A percentile compares a stretch with the other conserved stretches of the same genome.
Evolutionary conservation across 169 alveolate species (phyloP).

Genomic region (Cryptosporidium felis): DNA sequence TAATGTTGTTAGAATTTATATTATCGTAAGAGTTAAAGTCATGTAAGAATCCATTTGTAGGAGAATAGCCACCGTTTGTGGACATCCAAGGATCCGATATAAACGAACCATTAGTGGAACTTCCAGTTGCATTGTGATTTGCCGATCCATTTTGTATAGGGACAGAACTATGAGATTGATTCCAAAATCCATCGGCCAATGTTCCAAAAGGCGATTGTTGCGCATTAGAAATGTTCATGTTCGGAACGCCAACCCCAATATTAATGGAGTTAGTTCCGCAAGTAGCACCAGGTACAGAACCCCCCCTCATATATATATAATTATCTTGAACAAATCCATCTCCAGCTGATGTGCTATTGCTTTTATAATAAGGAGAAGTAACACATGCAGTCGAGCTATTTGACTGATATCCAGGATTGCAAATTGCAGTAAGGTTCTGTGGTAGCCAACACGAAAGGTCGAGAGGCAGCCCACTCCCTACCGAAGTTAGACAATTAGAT

Average conservation of each 20-base stretch:
- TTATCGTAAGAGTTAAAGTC: conserved; percentile 34
- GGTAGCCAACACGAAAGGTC: conserved; percentile 70
- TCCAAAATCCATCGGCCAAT: conserved; percentile 63
- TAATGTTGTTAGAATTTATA: background rate
- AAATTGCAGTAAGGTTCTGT: conserved; percentile 66
- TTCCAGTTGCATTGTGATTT: conserved; percentile 32
- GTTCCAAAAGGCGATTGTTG: conserved; percentile 56
- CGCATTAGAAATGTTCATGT: background rate
- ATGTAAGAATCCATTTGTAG: conserved; percentile 59
- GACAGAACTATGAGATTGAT: conserved; percentile 33
- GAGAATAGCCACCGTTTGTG: conserved; percentile 61
- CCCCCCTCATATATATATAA: conserved; percentile 60
- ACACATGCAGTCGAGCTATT: conserved; percentile 52
- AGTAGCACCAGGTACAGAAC: conserved; percentile 23
- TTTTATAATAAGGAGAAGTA: conserved; percentile 64
- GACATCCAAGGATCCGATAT: conserved; percentile 72
- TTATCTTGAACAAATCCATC: conserved; percentile 60
- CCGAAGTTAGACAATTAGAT: conserved; percentile 1
- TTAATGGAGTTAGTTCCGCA: conserved; percentile 6
- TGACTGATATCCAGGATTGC: conserved; percentile 69
- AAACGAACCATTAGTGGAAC: conserved; percentile 55
- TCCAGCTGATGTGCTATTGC: conserved; percentile 26
- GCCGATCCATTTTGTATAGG: background rate
- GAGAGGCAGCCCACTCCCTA: conserved; percentile 57
- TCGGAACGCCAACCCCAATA: conserved; percentile 12